phyloP scores from a whole-genome alignment of 148 eudicot species.

The Vaccinium myrtillus region DNA sequence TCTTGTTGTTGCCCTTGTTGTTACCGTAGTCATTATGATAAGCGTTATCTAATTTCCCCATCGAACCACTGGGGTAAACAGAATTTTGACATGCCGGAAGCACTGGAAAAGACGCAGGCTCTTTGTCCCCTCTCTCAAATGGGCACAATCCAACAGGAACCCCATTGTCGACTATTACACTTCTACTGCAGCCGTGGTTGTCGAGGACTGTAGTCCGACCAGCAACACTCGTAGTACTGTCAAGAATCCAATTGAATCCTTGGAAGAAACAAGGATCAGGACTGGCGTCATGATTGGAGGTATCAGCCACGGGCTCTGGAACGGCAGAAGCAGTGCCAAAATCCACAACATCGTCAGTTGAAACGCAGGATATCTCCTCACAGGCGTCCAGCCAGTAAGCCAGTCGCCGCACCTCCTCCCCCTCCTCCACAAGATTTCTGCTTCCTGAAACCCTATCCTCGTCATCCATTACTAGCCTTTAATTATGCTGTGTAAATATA shows the following conservation, averaged over 20 bases:
- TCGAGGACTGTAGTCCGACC: conserved; percentile 30
- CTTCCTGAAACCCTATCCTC: conserved; percentile 22
- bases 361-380: conserved; percentile 66
- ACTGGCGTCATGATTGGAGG: conserved; percentile 18
- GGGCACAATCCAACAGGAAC: not conserved
- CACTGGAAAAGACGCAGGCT: not conserved
- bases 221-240: conserved; percentile 52
- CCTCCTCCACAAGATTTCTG: not conserved
- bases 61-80: conserved; percentile 6
- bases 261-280: conserved; percentile 58
- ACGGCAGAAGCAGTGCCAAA: conserved; percentile 10
- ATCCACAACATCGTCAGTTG: conserved; percentile 35
- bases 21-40: not conserved
- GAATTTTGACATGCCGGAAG: conserved; percentile 5
- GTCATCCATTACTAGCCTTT: conserved; percentile 16
- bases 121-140: not conserved
- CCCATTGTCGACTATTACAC: not conserved
- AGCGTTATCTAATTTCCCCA: not conserved
- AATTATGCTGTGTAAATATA: not conserved
- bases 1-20: not conserved
- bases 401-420: conserved; percentile 28
- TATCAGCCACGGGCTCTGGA: conserved; percentile 20
- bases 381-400: conserved; percentile 92
- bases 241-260: conserved; percentile 70
- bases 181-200: conserved; percentile 7